These are phyloP conservation scores for Arthrobotrys sphaeroides DNA, from an alignment of 2,329 filamentous ascomycete species.

Conservation along the genomic window DNA sequence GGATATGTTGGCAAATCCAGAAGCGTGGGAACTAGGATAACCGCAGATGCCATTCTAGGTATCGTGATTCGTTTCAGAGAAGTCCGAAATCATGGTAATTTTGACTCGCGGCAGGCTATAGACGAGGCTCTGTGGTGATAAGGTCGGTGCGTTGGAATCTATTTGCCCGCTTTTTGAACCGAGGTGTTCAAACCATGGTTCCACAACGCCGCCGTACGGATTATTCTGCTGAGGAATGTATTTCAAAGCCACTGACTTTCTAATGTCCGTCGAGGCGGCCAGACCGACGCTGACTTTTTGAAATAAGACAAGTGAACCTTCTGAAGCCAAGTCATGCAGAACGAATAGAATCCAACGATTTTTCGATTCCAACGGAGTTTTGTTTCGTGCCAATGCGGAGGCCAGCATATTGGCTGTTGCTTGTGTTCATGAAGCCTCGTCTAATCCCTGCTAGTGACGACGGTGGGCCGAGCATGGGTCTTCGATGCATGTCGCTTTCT, in stretches of 20 bases:
- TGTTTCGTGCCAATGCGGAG: constrained; percentile 35
- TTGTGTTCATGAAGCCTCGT: constrained; percentile 27
- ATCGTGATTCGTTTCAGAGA: constrained; percentile 20
- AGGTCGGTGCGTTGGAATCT: not conserved
- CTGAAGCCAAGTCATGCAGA: constrained; percentile 6
- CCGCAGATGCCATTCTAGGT: constrained; percentile 43
- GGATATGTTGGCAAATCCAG: constrained; percentile 54
- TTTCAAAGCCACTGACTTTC: not conserved
- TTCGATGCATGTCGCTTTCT: constrained; percentile 41
- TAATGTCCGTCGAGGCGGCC: not conserved
- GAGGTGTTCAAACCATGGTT: not conserved
- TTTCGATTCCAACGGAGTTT: constrained; percentile 10
- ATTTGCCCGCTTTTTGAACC: not conserved
- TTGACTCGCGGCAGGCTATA: not conserved
- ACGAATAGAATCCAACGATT: not conserved
- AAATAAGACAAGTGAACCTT: not conserved
- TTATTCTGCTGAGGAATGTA: not conserved
- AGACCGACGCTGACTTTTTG: not conserved
- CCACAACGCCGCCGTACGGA: not conserved
- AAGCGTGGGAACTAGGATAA: constrained; percentile 62
- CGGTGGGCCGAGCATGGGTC: constrained; percentile 36
- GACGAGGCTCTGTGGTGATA: not conserved
- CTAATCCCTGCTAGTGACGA: constrained; percentile 39
- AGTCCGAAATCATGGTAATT: not conserved
- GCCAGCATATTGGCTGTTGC: constrained; percentile 24